Evolutionary conservation across 2,329 filamentous ascomycete genomes (phyloP), one percentile per base, ranked within the genome.

Genomic region (Epichloe bromicola): DNA sequence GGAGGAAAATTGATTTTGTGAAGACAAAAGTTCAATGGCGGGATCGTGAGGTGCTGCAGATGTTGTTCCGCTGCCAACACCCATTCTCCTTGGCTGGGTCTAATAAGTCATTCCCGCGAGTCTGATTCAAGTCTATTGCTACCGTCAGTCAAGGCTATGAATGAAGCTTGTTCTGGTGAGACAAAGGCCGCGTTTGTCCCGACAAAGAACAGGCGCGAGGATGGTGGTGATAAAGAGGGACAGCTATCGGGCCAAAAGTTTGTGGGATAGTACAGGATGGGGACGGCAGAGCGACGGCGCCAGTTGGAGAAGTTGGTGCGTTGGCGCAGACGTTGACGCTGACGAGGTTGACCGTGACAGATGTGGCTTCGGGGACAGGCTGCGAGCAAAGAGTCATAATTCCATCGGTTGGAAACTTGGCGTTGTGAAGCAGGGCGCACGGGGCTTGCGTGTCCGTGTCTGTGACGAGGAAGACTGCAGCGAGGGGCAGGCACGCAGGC

Each of bases 1-100:
- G 53, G 52, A 55, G 52, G 55, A 54, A 42, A 55, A 55, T 64
- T 56, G 55, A 56, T 55, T 62, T 56, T 55, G 55, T 20, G 20
- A n/a, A 40, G 17, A 46, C 11, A 34, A 15, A 44, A 50, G 14
- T 46, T 34, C 42, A 33, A 50, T 19, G 20, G 30, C 20, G 49
- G 46, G 44, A n/a, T 33, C 26, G 15, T 37, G 30, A 39, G 45
- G 34, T 51, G 20, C 39, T 43, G 51, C 45, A 50, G 51, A 51
- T 44, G 20, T 33, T 40, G 49, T 46, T 11, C 30, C 46, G 46
- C 46, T 39, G 45, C 40, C 36, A 40, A 49, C 50, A 50, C 38
- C 54, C 55, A 56, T 56, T 49, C 52, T 52, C 48, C 45, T 30
- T 19, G 23, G n/a, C 34, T 17, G 19, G 30, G 17, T 46, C 19